These are phyloP conservation scores for Scenedesmus sp. DNA, from an alignment of 163 green algal species.

Conservation along the genomic window DNA sequence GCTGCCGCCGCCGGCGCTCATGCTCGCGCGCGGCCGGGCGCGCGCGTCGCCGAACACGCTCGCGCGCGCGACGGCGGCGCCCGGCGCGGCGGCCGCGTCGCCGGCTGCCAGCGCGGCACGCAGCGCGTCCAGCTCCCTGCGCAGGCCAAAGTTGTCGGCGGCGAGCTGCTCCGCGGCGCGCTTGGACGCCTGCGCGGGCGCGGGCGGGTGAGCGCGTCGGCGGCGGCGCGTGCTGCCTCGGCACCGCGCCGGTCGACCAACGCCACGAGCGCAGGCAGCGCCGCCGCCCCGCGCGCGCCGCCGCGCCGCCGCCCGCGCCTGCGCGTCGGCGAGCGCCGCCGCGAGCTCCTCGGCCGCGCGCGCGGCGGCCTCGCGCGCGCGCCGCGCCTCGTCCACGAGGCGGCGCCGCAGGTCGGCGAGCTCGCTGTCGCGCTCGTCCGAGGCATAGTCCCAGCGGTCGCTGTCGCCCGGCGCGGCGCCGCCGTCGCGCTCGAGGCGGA, in stretches of 20 bases:
- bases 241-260: too few species aligned
- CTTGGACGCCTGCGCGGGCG: slow-evolving; percentile 18
- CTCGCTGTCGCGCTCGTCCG: slow-evolving; percentile 28
- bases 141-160: slow-evolving; percentile 20
- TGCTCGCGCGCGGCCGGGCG: too few species aligned
- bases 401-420: slow-evolving; percentile 33
- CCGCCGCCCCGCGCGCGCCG: too few species aligned
- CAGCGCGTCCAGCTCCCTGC: not conserved
- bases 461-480: not conserved
- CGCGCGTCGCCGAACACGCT: too few species aligned
- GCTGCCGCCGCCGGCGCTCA: too few species aligned
- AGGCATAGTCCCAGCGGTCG: slow-evolving; percentile 28
- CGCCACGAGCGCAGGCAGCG: too few species aligned
- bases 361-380: slow-evolving; percentile 25
- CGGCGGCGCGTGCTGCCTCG: too few species aligned
- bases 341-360: slow-evolving; percentile 10
- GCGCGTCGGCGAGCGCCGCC: not conserved
- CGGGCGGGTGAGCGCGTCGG: too few species aligned
- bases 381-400: slow-evolving; percentile 5
- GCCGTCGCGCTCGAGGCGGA: slow-evolving; percentile 1
- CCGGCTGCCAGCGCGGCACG: not conserved
- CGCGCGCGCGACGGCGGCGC: too few species aligned
- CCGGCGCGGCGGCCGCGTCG: not conserved
- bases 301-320: slow-evolving; percentile 23
- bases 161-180: slow-evolving; percentile 7